Percentiles rank a stretch among this genome's conserved stretches.
These are phyloP conservation scores for Mucor irregularis DNA, from an alignment of 371 early-diverging fungal species.

Conservation along the genomic window DNA sequence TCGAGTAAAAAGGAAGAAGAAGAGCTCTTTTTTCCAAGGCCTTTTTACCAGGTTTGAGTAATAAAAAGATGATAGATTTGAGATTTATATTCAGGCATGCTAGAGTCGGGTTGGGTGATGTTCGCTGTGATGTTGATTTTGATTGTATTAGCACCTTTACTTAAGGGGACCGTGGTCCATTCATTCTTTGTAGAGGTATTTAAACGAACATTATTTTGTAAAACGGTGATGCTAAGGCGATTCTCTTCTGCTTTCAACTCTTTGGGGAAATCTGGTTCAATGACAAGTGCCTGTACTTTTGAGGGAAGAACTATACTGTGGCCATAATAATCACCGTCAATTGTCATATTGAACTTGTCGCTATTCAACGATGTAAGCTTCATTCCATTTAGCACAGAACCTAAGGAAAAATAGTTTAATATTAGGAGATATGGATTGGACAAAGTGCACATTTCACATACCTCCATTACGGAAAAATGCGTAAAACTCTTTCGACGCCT, in stretches of 20 bases:
- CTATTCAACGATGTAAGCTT: conserved; percentile 10
- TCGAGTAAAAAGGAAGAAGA: background rate
- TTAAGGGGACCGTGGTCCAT: conserved; percentile 28
- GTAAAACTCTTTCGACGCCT: conserved; percentile 18
- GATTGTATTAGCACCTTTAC: conserved; percentile 31
- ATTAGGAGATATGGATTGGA: too few relatives aligned
- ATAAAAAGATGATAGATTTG: conserved; percentile 43
- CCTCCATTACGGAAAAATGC: conserved; percentile 12
- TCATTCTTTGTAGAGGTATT: conserved; percentile 14
- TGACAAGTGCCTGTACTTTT: conserved; percentile 21
- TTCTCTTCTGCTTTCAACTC: conserved; percentile 20
- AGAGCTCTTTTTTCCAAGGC: background rate
- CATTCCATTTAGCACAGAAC: background rate
- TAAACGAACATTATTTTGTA: conserved; percentile 37
- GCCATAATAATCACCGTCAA: conserved; percentile 31
- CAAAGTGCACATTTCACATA: background rate
- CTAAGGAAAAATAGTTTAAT: too few relatives aligned
- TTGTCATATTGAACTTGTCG: conserved; percentile 4
- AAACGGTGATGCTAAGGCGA: conserved; percentile 27
- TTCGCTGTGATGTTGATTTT: conserved; percentile 43
- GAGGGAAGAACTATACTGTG: conserved; percentile 36
- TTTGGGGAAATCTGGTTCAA: conserved; percentile 26
- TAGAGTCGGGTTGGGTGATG: conserved; percentile 24
- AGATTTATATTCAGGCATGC: conserved; percentile 33
- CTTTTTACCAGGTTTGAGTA: conserved; percentile 27